Evolutionary conservation across 2,329 filamentous ascomycete species (phyloP).

Genomic region (Phaeomoniella chlamydospora): DNA sequence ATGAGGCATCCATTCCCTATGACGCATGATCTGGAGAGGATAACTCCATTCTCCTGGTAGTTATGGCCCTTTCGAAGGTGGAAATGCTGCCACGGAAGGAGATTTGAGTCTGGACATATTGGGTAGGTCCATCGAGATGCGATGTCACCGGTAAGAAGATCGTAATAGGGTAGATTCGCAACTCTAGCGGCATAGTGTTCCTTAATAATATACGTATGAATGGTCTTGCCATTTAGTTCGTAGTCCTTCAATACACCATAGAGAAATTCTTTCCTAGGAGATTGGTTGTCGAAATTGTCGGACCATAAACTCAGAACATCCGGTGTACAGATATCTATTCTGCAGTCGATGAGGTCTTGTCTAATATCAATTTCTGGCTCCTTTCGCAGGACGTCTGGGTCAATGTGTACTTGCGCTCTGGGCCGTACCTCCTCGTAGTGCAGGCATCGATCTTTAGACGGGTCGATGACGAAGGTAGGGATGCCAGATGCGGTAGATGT

Average conservation of each 20-base stretch:
- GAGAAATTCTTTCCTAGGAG: slow-evolving; percentile 75
- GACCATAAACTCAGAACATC: slow-evolving; percentile 92
- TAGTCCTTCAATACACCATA: slow-evolving; percentile 92
- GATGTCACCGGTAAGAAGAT: slow-evolving; percentile 77
- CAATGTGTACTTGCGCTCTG: slow-evolving; percentile 54
- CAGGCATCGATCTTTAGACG: slow-evolving; percentile 63
- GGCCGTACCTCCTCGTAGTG: slow-evolving; percentile 70
- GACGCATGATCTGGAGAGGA: slow-evolving; percentile 56
- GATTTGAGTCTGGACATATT: slow-evolving; percentile 75
- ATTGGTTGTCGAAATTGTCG: slow-evolving; percentile 93
- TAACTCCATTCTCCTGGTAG: slow-evolving; percentile 66
- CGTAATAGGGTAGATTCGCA: slow-evolving; percentile 76
- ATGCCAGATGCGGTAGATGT: slow-evolving; percentile 63
- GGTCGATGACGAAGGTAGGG: slow-evolving; percentile 77
- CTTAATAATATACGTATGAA: slow-evolving; percentile 74
- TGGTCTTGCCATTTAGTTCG: slow-evolving; percentile 93
- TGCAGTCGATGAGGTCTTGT: slow-evolving; percentile 80
- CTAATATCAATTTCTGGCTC: slow-evolving; percentile 68
- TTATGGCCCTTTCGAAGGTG: slow-evolving; percentile 53
- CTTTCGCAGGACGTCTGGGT: slow-evolving; percentile 62
- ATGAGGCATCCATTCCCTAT: slow-evolving; percentile 59
- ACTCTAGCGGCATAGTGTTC: slow-evolving; percentile 78
- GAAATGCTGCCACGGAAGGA: slow-evolving; percentile 65
- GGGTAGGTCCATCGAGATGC: slow-evolving; percentile 78
- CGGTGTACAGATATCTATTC: slow-evolving; percentile 93